Evolutionary conservation across 208 protist genomes (phyloP).

Genomic region (Naegleria fowleri): DNA sequence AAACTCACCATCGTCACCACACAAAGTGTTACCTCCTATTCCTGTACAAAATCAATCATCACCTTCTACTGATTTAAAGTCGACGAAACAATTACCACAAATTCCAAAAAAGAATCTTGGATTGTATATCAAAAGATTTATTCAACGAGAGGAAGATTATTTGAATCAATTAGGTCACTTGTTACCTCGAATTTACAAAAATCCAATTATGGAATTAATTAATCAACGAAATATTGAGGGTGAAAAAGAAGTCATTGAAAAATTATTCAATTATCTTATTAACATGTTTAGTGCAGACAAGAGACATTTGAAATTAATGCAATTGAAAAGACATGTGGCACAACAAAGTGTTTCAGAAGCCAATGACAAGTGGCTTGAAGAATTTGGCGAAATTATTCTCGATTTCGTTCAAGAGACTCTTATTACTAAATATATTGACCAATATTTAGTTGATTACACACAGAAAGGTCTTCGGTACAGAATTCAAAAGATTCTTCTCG

Average conservation of each 20-base stretch:
- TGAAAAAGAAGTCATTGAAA: neutral
- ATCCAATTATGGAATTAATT: neutral
- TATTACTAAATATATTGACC: neutral
- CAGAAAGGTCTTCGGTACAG: neutral
- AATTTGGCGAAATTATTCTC: neutral
- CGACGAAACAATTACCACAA: neutral
- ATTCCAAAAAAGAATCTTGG: neutral
- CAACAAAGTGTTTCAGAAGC: neutral
- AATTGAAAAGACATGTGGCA: neutral
- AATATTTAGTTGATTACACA: conserved; percentile 2
- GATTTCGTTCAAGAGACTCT: neutral
- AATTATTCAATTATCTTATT: neutral
- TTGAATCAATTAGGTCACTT: neutral
- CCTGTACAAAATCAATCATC: no score
- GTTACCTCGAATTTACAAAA: neutral
- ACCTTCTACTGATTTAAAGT: neutral
- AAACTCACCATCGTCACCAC: neutral
- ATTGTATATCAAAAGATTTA: neutral
- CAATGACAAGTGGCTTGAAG: neutral
- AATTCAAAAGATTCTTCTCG: neutral
- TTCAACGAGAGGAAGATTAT: neutral
- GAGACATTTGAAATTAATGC: neutral
- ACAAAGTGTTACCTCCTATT: neutral
- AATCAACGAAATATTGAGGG: neutral
- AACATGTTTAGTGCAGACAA: neutral